A percentile compares a stretch with the other conserved stretches of the same genome.
Evolutionary conservation across 345 rosid species (phyloP).

Genomic region (Geranium brycei): DNA sequence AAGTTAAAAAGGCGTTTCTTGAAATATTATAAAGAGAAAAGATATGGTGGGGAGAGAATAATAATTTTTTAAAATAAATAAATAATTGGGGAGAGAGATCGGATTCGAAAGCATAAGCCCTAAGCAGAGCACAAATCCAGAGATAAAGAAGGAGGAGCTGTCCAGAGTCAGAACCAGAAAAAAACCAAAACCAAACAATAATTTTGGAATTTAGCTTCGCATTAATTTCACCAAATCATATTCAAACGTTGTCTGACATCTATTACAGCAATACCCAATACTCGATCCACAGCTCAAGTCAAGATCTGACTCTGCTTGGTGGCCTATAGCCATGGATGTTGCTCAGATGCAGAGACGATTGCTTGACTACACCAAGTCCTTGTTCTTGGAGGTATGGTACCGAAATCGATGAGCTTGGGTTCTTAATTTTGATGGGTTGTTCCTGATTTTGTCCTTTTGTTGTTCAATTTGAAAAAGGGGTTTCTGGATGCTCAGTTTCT

Average conservation of each 20-base stretch:
- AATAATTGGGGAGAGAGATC: too few relatives aligned
- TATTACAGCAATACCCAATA: not conserved
- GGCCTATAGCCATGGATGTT: constrained; percentile 37
- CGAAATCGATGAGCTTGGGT: not conserved
- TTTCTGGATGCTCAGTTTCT: constrained; percentile 70
- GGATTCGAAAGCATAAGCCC: too few relatives aligned
- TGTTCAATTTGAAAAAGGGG: constrained; percentile 37
- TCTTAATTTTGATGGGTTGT: not conserved
- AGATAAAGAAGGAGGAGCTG: too few relatives aligned
- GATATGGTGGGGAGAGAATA: too few relatives aligned
- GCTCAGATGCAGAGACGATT: constrained; percentile 74
- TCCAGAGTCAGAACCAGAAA: too few relatives aligned
- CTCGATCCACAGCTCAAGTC: not conserved
- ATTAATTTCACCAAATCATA: not conserved
- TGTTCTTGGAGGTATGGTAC: constrained; percentile 56
- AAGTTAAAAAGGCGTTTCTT: too few relatives aligned
- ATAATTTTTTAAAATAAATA: too few relatives aligned
- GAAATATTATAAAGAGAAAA: too few relatives aligned
- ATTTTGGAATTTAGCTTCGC: not conserved
- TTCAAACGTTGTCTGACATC: not conserved
- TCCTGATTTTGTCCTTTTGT: constrained; percentile 3
- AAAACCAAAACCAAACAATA: too few relatives aligned
- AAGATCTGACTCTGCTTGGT: not conserved
- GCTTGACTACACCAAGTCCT: constrained; percentile 58
- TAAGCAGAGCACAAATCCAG: too few relatives aligned